Base-by-base conservation (phyloP, 1,139 yeast species). In the Yamadazyma trypodendri region DNA sequence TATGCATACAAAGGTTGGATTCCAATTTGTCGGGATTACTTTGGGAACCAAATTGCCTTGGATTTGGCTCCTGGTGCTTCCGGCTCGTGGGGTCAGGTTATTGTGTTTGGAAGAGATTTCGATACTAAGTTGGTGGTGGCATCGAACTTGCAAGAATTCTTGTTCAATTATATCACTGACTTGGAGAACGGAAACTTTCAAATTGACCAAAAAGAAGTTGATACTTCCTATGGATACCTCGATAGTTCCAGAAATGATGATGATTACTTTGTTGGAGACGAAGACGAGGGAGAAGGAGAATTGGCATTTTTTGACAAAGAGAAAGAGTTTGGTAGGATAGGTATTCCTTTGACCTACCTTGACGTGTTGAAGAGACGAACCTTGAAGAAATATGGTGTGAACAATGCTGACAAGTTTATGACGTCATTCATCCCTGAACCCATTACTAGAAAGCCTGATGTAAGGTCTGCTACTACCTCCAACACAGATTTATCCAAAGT, bases 121-220 rank as follows among this genome's bases (percentile, higher is more conserved):
- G 84, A 80, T 56, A 75, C 81, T 35, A 79, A 79, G 51, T 62
- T 75, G 44, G 84, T 79, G 22, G 60, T 79, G 44, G 83, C 84
- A 4, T 52, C 64, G n/a, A 65, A 67, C 35, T 78, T 80, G 58
- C 72, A 73, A 28, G 82, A 79, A 44, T 79, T 79, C 47, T 54
- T 80, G 33, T 69, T 69, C 45, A 63, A 60, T 25, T 67, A 68
- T 38, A 71, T 71, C 7, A 63, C 61, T 27, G 83, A 77, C 54
- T 64, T 77, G 42, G 81, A 78, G 52, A 65, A 65, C 29, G 82
- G 79, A 7, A 75, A 73, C 46, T 77, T 61, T 49, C 64, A 63
- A 43, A 72, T 77, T 35, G 83, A 79, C 51, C 72, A 72, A 36
- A 54, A 63, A 29, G 66, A 62, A 41, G 45, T 54, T n/a, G 55